These are phyloP conservation scores for Aciculosporium take DNA, from an alignment of 2,329 filamentous ascomycete genomes.

Conservation along the genomic window DNA sequence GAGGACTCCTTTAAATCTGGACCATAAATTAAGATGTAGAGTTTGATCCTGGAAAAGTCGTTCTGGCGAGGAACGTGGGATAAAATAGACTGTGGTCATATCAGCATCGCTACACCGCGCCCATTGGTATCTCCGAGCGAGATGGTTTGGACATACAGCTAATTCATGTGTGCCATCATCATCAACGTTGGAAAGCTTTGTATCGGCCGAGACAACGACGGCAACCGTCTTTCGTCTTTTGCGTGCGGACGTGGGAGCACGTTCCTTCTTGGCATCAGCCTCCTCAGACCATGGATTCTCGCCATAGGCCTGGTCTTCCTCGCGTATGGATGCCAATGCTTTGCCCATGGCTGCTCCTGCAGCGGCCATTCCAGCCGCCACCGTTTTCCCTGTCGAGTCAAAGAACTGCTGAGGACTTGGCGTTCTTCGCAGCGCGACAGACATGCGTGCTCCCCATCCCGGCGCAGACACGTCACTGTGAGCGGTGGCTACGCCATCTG, in stretches of 20 bases:
- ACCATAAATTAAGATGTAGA: conserved; percentile 83
- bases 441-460: conserved; percentile 64
- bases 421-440: conserved; percentile 65
- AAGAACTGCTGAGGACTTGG: conserved; percentile 82
- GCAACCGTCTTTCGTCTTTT: conserved; percentile 65
- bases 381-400: conserved; percentile 66
- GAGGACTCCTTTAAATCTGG: conserved; percentile 59
- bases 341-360: conserved; percentile 72
- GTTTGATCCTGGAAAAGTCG: conserved; percentile 56
- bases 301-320: conserved; percentile 70
- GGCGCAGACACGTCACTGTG: conserved; percentile 20
- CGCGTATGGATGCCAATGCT: conserved; percentile 67
- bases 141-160: conserved; percentile 47
- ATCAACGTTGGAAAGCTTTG: conserved; percentile 41
- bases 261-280: conserved; percentile 51
- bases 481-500: conserved; percentile 22
- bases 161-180: conserved; percentile 57
- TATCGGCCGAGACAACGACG: conserved; percentile 74
- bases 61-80: conserved; percentile 73
- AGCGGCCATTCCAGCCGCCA: conserved; percentile 68
- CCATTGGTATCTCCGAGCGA: not conserved
- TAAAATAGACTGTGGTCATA: conserved; percentile 53
- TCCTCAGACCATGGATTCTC: conserved; percentile 91
- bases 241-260: conserved; percentile 20
- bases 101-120: conserved; percentile 4